These are phyloP conservation scores for Rhizoclosmatium sp. DNA, from an alignment of 192 early-diverging fungal genomes.

Conservation along the genomic window DNA sequence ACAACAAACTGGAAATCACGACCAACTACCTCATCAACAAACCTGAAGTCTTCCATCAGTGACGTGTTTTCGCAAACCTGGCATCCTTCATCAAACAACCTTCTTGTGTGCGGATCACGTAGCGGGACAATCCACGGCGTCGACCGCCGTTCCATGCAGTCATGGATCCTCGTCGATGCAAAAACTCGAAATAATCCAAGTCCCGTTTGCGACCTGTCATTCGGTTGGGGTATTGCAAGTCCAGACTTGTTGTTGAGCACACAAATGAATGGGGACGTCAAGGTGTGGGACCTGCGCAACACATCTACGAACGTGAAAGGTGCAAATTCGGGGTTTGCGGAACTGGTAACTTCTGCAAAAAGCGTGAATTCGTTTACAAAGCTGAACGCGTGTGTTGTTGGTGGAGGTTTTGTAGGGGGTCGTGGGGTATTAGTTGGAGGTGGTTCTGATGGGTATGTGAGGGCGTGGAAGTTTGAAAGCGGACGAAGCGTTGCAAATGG, in stretches of 20 bases:
- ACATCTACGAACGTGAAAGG: neutral
- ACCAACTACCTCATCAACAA: neutral
- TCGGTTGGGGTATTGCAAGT: neutral
- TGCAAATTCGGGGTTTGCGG: neutral
- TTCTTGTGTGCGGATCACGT: constrained; percentile 5
- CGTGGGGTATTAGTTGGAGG: neutral
- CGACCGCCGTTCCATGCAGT: neutral
- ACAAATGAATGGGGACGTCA: constrained; percentile 17
- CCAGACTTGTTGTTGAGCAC: neutral
- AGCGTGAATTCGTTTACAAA: constrained; percentile 23
- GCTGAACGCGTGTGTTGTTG: neutral
- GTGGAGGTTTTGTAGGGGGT: neutral
- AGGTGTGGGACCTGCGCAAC: constrained; percentile 15
- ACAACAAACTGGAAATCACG: neutral
- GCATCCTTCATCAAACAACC: neutral
- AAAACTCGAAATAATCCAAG: neutral
- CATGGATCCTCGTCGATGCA: neutral
- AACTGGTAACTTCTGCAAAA: neutral
- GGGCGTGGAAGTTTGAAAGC: constrained; percentile 2
- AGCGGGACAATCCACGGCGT: neutral
- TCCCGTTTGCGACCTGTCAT: constrained; percentile 11
- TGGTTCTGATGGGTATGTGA: neutral
- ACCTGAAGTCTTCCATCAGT: neutral
- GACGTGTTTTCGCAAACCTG: constrained; percentile 7
- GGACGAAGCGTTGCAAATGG: neutral